Conservation (phyloP, 2,329 filamentous ascomycete species). For the Fusarium brachygibbosum region DNA sequence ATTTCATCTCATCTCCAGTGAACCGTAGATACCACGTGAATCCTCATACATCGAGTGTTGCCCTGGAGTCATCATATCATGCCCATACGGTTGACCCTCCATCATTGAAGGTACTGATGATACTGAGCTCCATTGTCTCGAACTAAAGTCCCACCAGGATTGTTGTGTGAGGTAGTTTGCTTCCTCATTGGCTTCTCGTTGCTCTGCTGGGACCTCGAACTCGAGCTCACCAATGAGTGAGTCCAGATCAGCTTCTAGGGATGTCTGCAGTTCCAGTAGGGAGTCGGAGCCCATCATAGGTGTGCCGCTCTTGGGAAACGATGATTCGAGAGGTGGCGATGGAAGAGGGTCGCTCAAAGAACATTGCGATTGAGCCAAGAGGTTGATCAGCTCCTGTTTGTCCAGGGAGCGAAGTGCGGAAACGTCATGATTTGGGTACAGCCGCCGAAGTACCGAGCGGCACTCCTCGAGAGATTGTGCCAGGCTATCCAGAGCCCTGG, state of each 20-base stretch:
- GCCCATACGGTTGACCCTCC: constrained; percentile 29
- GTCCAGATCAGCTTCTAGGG: constrained; percentile 42
- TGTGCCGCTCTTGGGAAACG: constrained; percentile 62
- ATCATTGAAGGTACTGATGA: constrained; percentile 28
- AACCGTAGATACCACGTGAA: constrained; percentile 33
- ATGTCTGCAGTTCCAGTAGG: constrained; percentile 37
- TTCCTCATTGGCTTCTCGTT: constrained; percentile 27
- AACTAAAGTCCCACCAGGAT: constrained; percentile 35
- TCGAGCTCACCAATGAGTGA: constrained; percentile 41
- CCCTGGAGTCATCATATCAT: constrained; percentile 25
- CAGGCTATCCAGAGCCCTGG: constrained; percentile 70
- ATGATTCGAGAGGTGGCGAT: constrained; percentile 66
- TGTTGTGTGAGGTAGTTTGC: constrained; percentile 30
- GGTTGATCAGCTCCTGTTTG: constrained; percentile 70
- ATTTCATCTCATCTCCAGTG: constrained; percentile 15
- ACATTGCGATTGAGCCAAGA: constrained; percentile 64
- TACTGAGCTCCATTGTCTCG: constrained; percentile 39
- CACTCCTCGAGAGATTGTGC: constrained; percentile 77
- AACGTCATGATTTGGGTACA: constrained; percentile 71
- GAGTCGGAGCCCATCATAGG: constrained; percentile 52
- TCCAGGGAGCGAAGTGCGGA: constrained; percentile 67
- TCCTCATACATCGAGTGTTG: constrained; percentile 34
- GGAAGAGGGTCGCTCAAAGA: constrained; percentile 62
- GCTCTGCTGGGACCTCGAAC: constrained; percentile 38
- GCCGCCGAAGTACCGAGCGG: constrained; percentile 55